These are phyloP conservation scores for Lumnitzera racemosa DNA, from an alignment of 345 rosid genomes.

Conservation along the genomic window DNA sequence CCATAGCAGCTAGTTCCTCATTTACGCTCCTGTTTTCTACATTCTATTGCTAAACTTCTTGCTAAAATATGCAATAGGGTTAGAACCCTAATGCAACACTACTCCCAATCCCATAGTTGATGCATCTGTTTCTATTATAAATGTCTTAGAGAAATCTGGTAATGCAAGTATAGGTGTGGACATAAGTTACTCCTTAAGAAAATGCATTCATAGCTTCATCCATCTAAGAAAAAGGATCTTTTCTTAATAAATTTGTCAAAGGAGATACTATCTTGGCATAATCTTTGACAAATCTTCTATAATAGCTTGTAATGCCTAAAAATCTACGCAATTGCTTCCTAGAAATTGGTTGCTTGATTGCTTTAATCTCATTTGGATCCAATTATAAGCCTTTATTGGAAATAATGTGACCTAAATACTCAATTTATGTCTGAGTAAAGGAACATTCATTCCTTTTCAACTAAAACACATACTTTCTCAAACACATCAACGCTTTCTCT, in stretches of 20 bases:
- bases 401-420: background rate
- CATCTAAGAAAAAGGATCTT: background rate
- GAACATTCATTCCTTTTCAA: background rate
- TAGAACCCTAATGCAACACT: background rate
- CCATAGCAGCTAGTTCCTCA: background rate
- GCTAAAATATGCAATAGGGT: background rate
- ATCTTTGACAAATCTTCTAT: background rate
- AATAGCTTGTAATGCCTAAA: background rate
- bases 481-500: background rate
- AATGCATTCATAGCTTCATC: background rate
- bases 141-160: background rate
- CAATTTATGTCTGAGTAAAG: background rate
- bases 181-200: background rate
- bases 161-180: background rate
- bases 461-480: background rate
- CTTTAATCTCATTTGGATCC: background rate
- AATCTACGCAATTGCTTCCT: background rate
- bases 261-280: background rate
- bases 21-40: background rate
- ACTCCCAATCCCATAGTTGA: background rate
- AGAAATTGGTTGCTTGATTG: background rate
- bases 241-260: background rate
- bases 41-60: background rate
- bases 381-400: background rate
- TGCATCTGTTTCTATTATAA: background rate